These are phyloP conservation scores for Xeromyces bisporus DNA, from an alignment of 495 filamentous ascomycete genomes.

Conservation along the genomic window DNA sequence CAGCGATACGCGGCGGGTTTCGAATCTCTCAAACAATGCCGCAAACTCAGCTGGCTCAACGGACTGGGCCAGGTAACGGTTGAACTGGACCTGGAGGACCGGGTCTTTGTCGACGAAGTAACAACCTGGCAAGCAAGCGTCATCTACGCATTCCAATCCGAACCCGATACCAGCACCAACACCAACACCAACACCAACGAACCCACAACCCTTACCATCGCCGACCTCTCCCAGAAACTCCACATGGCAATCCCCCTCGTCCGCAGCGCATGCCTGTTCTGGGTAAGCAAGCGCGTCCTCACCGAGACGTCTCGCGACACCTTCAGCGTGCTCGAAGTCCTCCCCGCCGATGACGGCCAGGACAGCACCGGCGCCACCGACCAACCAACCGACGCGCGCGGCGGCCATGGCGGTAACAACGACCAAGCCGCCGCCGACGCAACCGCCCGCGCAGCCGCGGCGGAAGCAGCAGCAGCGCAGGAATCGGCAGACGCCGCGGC, in stretches of 20 bases:
- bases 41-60: slow-evolving; percentile 78
- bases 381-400: slow-evolving; percentile 3
- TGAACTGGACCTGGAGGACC: slow-evolving; percentile 68
- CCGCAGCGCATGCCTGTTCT: slow-evolving; percentile 65
- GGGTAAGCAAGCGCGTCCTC: slow-evolving; percentile 67
- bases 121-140: slow-evolving; percentile 80
- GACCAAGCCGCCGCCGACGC: slow-evolving; percentile 19
- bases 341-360: slow-evolving; percentile 23
- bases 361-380: slow-evolving; percentile 22
- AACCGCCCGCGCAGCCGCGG: slow-evolving; percentile 20
- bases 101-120: slow-evolving; percentile 55
- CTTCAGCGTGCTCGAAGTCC: slow-evolving; percentile 47
- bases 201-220: slow-evolving; percentile 34
- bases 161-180: too few species aligned
- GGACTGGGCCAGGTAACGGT: slow-evolving; percentile 67
- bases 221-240: slow-evolving; percentile 45
- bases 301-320: slow-evolving; percentile 34
- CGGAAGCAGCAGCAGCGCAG: slow-evolving; percentile 30
- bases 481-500: slow-evolving; percentile 32
- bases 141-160: slow-evolving; percentile 64
- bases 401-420: slow-evolving; percentile 10
- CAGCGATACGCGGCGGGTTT: slow-evolving; percentile 60
- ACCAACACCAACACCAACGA: slow-evolving; percentile 3
- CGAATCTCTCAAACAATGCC: slow-evolving; percentile 55
- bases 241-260: slow-evolving; percentile 65